Percentiles rank a stretch among this genome's conserved stretches.
Conservation (phyloP, 805 yeast species). For the Clavispora asparagi region DNA sequence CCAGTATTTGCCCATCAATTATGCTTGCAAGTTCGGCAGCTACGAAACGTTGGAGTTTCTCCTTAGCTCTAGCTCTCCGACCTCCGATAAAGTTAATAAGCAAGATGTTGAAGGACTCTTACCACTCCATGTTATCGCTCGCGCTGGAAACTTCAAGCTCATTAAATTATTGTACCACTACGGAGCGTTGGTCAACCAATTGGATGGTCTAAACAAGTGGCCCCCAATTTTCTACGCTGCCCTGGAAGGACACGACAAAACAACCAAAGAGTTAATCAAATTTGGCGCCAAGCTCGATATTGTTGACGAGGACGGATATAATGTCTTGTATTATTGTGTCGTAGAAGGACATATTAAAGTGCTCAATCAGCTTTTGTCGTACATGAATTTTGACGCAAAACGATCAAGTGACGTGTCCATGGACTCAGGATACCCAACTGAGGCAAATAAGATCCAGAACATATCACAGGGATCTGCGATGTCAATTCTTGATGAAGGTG, state of each 20-base stretch:
- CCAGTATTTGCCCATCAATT: constrained; percentile 71
- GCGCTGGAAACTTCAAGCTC: constrained; percentile 70
- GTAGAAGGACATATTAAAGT: constrained; percentile 93
- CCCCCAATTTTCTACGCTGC: constrained; percentile 90
- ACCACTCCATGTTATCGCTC: constrained; percentile 84
- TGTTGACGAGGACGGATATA: constrained; percentile 72
- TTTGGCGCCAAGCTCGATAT: constrained; percentile 66
- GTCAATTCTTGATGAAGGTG: constrained; percentile 24
- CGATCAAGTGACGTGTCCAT: not conserved
- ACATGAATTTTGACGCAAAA: constrained; percentile 10
- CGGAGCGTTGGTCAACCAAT: constrained; percentile 68
- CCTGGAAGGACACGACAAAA: constrained; percentile 69
- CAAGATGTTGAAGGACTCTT: constrained; percentile 83
- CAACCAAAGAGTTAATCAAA: constrained; percentile 65
- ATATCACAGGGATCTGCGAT: constrained; percentile 10
- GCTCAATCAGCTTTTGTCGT: constrained; percentile 58
- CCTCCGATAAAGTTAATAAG: constrained; percentile 35
- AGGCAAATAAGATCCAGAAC: not conserved
- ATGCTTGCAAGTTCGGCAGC: constrained; percentile 85
- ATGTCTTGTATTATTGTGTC: constrained; percentile 83
- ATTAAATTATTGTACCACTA: constrained; percentile 64
- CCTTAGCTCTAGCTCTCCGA: constrained; percentile 35
- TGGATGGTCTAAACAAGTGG: constrained; percentile 89
- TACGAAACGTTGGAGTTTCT: constrained; percentile 62
- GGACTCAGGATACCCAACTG: not conserved